Conservation (phyloP, 2,329 filamentous ascomycete genomes). For the Dissoconium aciculare region DNA sequence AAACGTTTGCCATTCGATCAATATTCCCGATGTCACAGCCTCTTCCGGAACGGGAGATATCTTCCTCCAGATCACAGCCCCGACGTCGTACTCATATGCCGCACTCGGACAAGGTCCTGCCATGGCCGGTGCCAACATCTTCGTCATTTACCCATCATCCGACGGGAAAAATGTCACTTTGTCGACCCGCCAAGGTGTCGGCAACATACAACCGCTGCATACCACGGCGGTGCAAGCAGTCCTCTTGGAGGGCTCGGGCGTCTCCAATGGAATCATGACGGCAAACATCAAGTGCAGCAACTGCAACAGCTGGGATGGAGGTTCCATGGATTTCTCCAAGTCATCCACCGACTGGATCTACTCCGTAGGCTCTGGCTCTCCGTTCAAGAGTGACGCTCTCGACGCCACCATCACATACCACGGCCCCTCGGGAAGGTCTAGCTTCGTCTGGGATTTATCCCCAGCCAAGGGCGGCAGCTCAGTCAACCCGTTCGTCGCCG, state of each 20-base stretch:
- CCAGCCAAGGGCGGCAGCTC: constrained; percentile 36
- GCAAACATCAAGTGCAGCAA: constrained; percentile 43
- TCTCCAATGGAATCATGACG: constrained; percentile 37
- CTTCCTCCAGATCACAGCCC: constrained; percentile 43
- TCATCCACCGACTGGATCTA: constrained; percentile 36
- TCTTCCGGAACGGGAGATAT: constrained; percentile 39
- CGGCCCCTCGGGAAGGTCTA: constrained; percentile 22
- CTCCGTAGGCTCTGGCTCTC: constrained; percentile 31
- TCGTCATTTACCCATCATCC: constrained; percentile 41
- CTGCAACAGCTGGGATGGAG: constrained; percentile 39
- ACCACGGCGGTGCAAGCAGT: constrained; percentile 31
- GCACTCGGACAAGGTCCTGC: constrained; percentile 39
- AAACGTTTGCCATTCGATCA: constrained; percentile 36
- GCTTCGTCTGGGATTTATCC: constrained; percentile 35
- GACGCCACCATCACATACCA: constrained; percentile 33
- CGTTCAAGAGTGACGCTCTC: constrained; percentile 34
- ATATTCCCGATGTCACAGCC: constrained; percentile 39
- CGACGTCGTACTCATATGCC: constrained; percentile 39
- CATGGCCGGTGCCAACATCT: constrained; percentile 44
- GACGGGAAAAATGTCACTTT: constrained; percentile 42
- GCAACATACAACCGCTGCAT: constrained; percentile 30
- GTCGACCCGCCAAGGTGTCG: constrained; percentile 36
- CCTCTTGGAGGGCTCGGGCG: constrained; percentile 39
- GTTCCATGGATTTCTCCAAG: constrained; percentile 35
- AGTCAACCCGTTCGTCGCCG: constrained; percentile 29